Evolutionary conservation across 305 asterid species (phyloP).

Genomic region (Solanum hybrid): DNA sequence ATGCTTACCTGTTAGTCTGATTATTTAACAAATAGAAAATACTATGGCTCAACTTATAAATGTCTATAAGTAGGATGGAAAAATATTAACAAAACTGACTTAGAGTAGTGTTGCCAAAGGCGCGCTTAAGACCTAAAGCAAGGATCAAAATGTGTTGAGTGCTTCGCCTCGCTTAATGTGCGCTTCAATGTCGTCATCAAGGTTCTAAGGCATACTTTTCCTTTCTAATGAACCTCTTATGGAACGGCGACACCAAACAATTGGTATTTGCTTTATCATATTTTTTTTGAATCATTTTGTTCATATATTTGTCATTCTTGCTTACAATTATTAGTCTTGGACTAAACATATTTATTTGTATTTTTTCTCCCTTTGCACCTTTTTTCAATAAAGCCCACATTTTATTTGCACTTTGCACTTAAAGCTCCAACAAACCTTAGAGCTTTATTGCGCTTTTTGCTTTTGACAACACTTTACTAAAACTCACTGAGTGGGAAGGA

Average conservation of each 20-base stretch:
- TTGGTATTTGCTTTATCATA: background rate
- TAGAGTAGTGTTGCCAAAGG: background rate
- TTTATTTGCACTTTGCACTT: background rate
- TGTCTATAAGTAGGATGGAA: background rate
- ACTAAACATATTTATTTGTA: background rate
- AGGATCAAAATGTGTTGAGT: background rate
- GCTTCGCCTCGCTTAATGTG: background rate
- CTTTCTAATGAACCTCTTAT: background rate
- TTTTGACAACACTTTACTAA: background rate
- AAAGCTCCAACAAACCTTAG: background rate
- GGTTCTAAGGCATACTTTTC: background rate
- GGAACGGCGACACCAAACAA: background rate
- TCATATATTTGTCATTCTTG: background rate
- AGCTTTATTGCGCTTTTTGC: background rate
- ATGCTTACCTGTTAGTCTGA: background rate
- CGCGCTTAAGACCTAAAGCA: background rate
- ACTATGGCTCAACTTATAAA: background rate
- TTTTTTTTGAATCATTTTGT: background rate
- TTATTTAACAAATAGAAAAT: background rate
- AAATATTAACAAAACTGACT: background rate
- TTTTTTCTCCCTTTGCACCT: background rate
- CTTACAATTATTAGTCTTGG: background rate
- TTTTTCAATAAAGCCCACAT: background rate
- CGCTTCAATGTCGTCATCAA: background rate
- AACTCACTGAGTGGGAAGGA: background rate